phyloP scores from a whole-genome alignment of 2,329 filamentous ascomycete genomes.

The Elsinoe perseae region DNA sequence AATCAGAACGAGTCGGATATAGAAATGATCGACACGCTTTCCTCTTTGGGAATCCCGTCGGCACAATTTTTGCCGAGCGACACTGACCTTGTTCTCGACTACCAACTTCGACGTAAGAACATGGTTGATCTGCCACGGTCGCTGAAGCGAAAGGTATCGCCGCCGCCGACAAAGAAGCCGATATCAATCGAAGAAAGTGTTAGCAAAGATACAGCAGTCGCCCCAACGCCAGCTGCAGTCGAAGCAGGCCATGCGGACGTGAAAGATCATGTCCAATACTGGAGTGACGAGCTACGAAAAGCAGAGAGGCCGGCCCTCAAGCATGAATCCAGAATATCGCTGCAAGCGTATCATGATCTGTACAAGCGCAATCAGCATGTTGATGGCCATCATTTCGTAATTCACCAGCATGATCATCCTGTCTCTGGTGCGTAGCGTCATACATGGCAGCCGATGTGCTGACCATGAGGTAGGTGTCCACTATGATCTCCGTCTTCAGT shows the following conservation, averaged over 20 bases:
- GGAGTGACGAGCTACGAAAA: conserved; percentile 32
- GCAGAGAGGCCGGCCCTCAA: not conserved
- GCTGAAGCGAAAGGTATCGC: conserved; percentile 22
- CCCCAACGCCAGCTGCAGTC: conserved; percentile 36
- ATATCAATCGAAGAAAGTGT: not conserved
- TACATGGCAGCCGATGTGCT: not conserved
- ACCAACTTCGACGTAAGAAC: not conserved
- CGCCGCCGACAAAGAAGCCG: conserved; percentile 24
- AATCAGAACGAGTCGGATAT: conserved; percentile 1
- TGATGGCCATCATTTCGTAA: conserved; percentile 50
- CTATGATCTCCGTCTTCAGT: conserved; percentile 61
- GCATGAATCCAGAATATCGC: conserved; percentile 30
- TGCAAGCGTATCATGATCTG: conserved; percentile 38
- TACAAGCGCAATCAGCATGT: conserved; percentile 42
- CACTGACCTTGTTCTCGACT: not conserved
- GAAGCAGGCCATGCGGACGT: conserved; percentile 45
- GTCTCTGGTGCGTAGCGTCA: conserved; percentile 45
- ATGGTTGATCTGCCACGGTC: conserved; percentile 11
- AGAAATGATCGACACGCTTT: conserved; percentile 2
- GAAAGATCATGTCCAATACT: conserved; percentile 43
- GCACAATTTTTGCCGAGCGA: conserved; percentile 4
- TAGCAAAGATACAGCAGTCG: not conserved
- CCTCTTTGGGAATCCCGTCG: not conserved
- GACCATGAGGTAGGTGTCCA: conserved; percentile 27
- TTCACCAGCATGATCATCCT: conserved; percentile 68